Base-by-base conservation (phyloP, 345 rosid genomes). In the Boechera retrofracta region DNA sequence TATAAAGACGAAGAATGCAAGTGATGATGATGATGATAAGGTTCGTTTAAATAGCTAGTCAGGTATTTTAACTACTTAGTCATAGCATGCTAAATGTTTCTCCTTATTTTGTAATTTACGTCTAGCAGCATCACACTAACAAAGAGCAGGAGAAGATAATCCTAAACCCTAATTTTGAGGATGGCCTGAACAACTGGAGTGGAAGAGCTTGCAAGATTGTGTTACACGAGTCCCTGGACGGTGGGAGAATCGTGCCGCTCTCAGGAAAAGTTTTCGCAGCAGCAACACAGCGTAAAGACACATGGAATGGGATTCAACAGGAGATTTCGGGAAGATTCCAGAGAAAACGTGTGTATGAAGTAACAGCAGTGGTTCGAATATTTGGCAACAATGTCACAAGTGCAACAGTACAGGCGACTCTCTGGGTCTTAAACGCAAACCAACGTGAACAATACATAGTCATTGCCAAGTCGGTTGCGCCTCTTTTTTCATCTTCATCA, bases 251-350 rank as follows among this genome's bases (percentile, higher is more conserved):
- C 68, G 29, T 51, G 11, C 97, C 94, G 0, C 71, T 67, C 71
- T 72, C 86, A 5, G 94, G 94, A 38, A 83, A 87, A 56, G 80
- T 77, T 76, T 91, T 94, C 58, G 96, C 90, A 32, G 71, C 88
- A 39, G 88, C 94, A 45, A 88, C 94, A 7, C 91, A 78, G 26
- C 94, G 97, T 42, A 73, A 73, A 21, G 91, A 76, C 79, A 82
- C 77, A 77, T 94, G 97, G 97, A 91, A 94, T 16, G 98, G 97
- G 41, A 89, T 94, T 76, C 87, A 94, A 80, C 96, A 94, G 81
- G 97, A 91, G 74, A 89, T 94, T 78, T 89, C 89, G 0, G 90
- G 85, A 69, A 87, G 85, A 77, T 86, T 84, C 26, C 85, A 85
- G 64, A 82, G 94, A 69, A 86, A 88, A 69, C 87, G 87, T 62